These are phyloP conservation scores for Mollisiaceae sp. DNA, from an alignment of 2,329 filamentous ascomycete genomes.

Conservation along the genomic window DNA sequence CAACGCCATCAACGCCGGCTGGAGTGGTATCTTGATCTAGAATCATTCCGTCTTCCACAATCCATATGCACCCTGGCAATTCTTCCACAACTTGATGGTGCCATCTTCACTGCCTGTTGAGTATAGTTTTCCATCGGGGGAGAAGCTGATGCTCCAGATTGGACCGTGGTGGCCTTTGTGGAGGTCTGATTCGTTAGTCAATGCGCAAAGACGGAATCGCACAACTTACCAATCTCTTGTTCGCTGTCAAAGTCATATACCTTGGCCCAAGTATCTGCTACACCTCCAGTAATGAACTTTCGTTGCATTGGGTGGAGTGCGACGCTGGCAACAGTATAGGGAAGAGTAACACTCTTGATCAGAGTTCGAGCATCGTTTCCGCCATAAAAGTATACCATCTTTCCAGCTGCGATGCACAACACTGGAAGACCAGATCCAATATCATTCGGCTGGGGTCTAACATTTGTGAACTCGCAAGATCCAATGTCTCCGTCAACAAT, in stretches of 20 bases:
- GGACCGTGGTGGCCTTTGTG: slow-evolving; percentile 97
- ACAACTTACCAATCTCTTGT: slow-evolving; percentile 70
- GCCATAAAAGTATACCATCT: slow-evolving; percentile 91
- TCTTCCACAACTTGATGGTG: slow-evolving; percentile 91
- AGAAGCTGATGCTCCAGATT: slow-evolving; percentile 95
- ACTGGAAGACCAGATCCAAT: slow-evolving; percentile 73
- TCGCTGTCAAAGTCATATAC: slow-evolving; percentile 89
- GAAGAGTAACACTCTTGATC: slow-evolving; percentile 80
- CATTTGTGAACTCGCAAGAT: slow-evolving; percentile 84
- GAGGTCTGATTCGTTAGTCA: slow-evolving; percentile 63
- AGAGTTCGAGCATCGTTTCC: slow-evolving; percentile 70
- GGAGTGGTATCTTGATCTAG: slow-evolving; percentile 12
- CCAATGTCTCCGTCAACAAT: slow-evolving; percentile 84
- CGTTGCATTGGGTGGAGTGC: slow-evolving; percentile 81
- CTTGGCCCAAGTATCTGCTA: slow-evolving; percentile 94
- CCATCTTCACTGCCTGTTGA: slow-evolving; percentile 97
- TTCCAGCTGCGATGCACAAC: slow-evolving; percentile 90
- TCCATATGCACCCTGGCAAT: slow-evolving; percentile 68
- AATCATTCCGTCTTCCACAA: slow-evolving; percentile 54
- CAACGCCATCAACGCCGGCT: slow-evolving; percentile 9
- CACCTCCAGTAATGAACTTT: slow-evolving; percentile 88
- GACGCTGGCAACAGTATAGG: slow-evolving; percentile 89
- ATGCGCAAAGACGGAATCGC: background rate
- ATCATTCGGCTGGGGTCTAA: slow-evolving; percentile 64
- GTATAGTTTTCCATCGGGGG: slow-evolving; percentile 93